Percentiles rank a stretch among this genome's conserved stretches.
Conservation (phyloP, 768 basidiomycete species). For the Macrocybe gigantea region DNA sequence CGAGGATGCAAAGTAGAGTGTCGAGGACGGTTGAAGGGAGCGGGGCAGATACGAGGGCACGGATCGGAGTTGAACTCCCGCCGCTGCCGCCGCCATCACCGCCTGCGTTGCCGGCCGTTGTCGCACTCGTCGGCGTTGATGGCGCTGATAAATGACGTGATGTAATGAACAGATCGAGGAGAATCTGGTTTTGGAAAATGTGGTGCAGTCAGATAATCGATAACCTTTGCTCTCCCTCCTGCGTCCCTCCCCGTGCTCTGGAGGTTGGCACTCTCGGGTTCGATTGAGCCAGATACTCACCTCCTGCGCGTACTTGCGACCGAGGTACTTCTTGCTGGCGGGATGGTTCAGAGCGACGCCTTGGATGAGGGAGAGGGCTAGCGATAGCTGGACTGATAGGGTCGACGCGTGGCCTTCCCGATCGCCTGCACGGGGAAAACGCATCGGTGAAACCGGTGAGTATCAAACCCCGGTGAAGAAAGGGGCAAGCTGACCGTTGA, state of each 20-base stretch:
- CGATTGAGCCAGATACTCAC: conserved; percentile 29
- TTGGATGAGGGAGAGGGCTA: conserved; percentile 67
- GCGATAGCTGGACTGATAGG: conserved; percentile 47
- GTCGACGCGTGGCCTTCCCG: conserved; percentile 40
- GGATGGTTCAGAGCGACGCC: conserved; percentile 68
- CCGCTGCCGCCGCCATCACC: conserved; percentile 8
- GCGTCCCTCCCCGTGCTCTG: conserved; percentile 28
- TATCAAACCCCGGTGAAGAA: background rate
- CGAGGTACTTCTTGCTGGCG: conserved; percentile 63
- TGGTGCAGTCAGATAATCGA: too few species aligned
- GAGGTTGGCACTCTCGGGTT: background rate
- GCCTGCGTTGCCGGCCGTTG: too few species aligned
- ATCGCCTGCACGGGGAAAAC: conserved; percentile 17
- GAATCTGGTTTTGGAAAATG: conserved; percentile 16
- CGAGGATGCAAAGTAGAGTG: conserved; percentile 82
- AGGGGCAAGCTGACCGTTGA: conserved; percentile 33
- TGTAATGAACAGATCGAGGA: conserved; percentile 64
- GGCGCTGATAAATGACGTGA: conserved; percentile 53
- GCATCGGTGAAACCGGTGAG: conserved; percentile 3
- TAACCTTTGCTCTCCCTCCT: too few species aligned
- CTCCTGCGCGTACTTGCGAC: conserved; percentile 63
- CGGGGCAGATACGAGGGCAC: conserved; percentile 22
- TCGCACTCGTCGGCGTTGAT: conserved; percentile 12
- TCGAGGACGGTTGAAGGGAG: conserved; percentile 79
- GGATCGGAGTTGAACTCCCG: conserved; percentile 14